Conservation (phyloP, 1,284 basidiomycete species). For the Retiboletus flavoniger region DNA sequence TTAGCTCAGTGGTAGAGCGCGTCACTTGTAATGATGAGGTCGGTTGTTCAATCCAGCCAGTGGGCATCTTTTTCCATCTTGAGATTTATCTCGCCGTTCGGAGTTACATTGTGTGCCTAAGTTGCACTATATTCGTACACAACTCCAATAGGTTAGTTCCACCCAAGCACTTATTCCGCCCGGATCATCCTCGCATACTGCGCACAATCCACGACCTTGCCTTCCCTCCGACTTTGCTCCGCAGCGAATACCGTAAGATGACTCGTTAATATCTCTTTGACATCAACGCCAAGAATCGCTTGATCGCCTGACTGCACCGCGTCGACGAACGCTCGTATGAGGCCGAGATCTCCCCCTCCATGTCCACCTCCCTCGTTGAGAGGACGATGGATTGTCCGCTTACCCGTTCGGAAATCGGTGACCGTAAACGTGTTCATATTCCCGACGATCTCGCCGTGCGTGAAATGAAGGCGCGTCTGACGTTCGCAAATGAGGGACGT, state of each 20-base stretch:
- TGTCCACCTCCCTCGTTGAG: constrained; percentile 64
- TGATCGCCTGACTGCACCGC: constrained; percentile 68
- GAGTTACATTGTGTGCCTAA: too few relatives aligned
- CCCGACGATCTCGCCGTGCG: constrained; percentile 80
- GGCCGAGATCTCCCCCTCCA: constrained; percentile 77
- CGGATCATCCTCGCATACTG: constrained; percentile 57
- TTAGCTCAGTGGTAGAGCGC: constrained; percentile 63
- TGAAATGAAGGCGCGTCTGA: constrained; percentile 76
- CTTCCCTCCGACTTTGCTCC: constrained; percentile 69
- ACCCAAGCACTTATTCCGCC: constrained; percentile 16
- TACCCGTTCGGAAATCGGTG: constrained; percentile 69
- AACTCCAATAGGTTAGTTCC: neutral
- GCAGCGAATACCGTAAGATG: constrained; percentile 85
- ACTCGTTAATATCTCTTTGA: constrained; percentile 69
- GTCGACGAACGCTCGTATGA: constrained; percentile 69
- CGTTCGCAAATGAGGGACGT: constrained; percentile 71
- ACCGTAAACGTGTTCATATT: constrained; percentile 75
- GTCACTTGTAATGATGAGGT: constrained; percentile 60
- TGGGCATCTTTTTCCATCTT: constrained; percentile 40
- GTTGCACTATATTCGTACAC: constrained; percentile 5
- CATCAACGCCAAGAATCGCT: constrained; percentile 60
- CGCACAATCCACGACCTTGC: constrained; percentile 61
- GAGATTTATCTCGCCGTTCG: too few relatives aligned
- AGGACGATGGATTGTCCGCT: constrained; percentile 51
- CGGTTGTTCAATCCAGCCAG: constrained; percentile 57